These are phyloP conservation scores for Saposhnikovia divaricata DNA, from an alignment of 129 eudicot species.

Conservation along the genomic window DNA sequence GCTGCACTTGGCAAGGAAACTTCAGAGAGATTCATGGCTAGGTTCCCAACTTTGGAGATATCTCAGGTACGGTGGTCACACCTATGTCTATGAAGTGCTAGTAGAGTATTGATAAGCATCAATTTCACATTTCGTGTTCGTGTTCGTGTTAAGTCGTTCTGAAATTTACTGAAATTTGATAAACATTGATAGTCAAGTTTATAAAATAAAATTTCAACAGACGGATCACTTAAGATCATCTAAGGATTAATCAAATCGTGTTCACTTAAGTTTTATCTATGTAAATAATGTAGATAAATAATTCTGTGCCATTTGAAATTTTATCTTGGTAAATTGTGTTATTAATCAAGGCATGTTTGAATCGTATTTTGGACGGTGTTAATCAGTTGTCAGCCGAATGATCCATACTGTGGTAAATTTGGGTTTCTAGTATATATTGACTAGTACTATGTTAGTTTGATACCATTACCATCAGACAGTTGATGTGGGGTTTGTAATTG, in stretches of 20 bases:
- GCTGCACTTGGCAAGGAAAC: constrained; percentile 86
- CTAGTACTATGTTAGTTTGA: background rate
- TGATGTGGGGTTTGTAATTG: background rate
- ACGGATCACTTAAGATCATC: background rate
- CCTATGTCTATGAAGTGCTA: too few species aligned
- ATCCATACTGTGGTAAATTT: too few species aligned
- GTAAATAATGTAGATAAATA: background rate
- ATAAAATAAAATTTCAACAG: background rate
- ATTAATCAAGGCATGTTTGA: background rate
- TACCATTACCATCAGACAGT: background rate
- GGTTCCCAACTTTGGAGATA: constrained; percentile 53
- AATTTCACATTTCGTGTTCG: background rate
- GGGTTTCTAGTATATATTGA: background rate
- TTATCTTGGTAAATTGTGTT: background rate
- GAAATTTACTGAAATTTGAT: too few species aligned
- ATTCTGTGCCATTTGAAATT: background rate
- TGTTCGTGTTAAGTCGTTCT: too few species aligned
- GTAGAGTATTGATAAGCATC: background rate
- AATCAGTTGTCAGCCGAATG: background rate
- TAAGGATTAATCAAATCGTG: background rate
- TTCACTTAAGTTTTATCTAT: background rate
- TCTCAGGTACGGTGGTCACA: constrained; percentile 41
- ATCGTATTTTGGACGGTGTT: background rate
- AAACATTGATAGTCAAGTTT: too few species aligned
- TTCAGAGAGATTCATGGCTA: constrained; percentile 42